These are phyloP conservation scores for Aspergillus sp. DNA, from an alignment of 2,329 filamentous ascomycete genomes.

Conservation along the genomic window DNA sequence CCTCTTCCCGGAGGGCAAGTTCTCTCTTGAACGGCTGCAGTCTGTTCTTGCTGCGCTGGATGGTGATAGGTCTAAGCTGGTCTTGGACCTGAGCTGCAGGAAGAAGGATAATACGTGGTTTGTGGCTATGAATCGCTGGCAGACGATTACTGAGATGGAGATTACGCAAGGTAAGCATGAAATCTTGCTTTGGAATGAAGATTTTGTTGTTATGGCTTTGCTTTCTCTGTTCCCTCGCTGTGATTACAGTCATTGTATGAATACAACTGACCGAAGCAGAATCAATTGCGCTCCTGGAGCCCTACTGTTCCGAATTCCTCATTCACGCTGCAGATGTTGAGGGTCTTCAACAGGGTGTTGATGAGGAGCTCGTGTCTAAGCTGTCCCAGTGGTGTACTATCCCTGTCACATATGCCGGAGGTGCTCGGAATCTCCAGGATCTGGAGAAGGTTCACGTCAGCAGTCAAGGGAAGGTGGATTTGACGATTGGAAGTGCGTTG, in stretches of 20 bases:
- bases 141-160: conserved; percentile 95
- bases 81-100: conserved; percentile 93
- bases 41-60: conserved; percentile 72
- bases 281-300: conserved; percentile 77
- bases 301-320: conserved; percentile 93
- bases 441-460: conserved; percentile 77
- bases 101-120: conserved; percentile 77
- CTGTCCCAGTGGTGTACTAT: conserved; percentile 85
- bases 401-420: conserved; percentile 94
- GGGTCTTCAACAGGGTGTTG: conserved; percentile 86
- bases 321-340: conserved; percentile 98
- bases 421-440: conserved; percentile 80
- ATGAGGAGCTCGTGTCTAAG: conserved; percentile 75
- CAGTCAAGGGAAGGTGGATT: conserved; percentile 79
- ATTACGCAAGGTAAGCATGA: conserved; percentile 70
- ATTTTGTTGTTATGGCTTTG: not conserved
- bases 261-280: conserved; percentile 53
- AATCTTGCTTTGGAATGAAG: not conserved
- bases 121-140: conserved; percentile 99
- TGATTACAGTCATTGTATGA: not conserved
- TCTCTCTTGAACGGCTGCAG: conserved; percentile 75
- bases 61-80: conserved; percentile 76
- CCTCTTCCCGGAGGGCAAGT: conserved; percentile 81
- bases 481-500: conserved; percentile 94
- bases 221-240: not conserved